These are phyloP conservation scores for Pseudogymnoascus sp. DNA, from an alignment of 2,329 filamentous ascomycete species.

Conservation along the genomic window DNA sequence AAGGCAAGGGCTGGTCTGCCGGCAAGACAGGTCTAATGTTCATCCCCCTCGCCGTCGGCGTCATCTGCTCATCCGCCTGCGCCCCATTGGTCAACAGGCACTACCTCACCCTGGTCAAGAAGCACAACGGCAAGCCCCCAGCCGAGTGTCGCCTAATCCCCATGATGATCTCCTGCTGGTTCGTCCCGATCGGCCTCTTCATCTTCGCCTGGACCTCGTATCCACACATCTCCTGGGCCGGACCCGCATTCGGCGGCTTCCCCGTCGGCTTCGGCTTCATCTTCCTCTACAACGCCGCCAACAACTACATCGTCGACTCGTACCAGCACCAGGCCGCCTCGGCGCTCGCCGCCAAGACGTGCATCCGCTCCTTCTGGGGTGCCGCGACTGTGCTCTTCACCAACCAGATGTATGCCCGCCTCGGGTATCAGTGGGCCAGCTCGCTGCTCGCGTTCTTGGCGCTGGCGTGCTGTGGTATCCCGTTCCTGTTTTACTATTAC, in stretches of 20 bases:
- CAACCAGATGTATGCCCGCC: slow-evolving; percentile 65
- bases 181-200: slow-evolving; percentile 58
- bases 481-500: slow-evolving; percentile 72
- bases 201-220: slow-evolving; percentile 62
- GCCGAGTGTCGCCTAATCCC: slow-evolving; percentile 72
- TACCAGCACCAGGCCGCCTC: slow-evolving; percentile 71
- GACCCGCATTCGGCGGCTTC: slow-evolving; percentile 48
- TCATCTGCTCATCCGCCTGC: slow-evolving; percentile 57
- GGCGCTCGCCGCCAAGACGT: slow-evolving; percentile 74
- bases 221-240: slow-evolving; percentile 45
- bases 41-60: slow-evolving; percentile 71
- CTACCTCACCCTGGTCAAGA: slow-evolving; percentile 55
- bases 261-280: slow-evolving; percentile 57
- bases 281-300: slow-evolving; percentile 53
- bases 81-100: slow-evolving; percentile 71
- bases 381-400: slow-evolving; percentile 72
- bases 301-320: slow-evolving; percentile 52
- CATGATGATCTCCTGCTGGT: slow-evolving; percentile 73
- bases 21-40: slow-evolving; percentile 78
- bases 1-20: slow-evolving; percentile 69
- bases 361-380: slow-evolving; percentile 71
- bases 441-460: slow-evolving; percentile 64
- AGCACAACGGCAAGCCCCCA: slow-evolving; percentile 63
- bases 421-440: slow-evolving; percentile 70
- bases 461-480: slow-evolving; percentile 72